Evolutionary conservation across 2,329 filamentous ascomycete species (phyloP), one percentile per base, ranked within the genome.

Genomic region (Colletotrichum scovillei): DNA sequence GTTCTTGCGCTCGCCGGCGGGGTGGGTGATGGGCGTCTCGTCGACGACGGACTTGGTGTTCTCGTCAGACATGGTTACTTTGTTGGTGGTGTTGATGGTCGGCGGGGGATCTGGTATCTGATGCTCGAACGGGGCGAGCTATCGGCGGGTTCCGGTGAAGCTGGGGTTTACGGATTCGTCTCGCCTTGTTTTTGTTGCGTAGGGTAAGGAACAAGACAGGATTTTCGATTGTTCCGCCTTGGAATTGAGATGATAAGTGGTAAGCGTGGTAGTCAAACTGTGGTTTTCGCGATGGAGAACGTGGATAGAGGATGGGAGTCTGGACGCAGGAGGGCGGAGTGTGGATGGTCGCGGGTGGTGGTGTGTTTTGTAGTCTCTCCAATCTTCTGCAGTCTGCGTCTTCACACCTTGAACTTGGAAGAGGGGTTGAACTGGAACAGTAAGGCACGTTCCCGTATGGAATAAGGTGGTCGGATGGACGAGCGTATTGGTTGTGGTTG

Each of bases 21-120:
- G 84, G 56, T 86, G 86, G 55, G 86, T 88, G 82, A 93, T 89
- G 76, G 89, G 86, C 16, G 87, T 88, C 76, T 90, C 84, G 80
- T 92, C 91, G 76, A 92, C 81, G 52, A 76, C 26, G 35, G 72
- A 52, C 19, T 49, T 66, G 42, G 42, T 22, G 71, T 75, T 76
- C n/a, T 80, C 75, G 63, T 80, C 77, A 69, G 82, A 79, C 82
- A 84, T 84, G 72, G 58, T 79, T 57, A 32, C 7, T 70, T 22
- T 49, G 60, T 42, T 69, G 42, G 49, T 71, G 22, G 68, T 60
- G 62, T 75, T 74, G 49, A 75, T 69, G 67, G 8, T 32, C 14
- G 14, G 12, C 22, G 7, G 66, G 35, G 46, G 57, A 22, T 57
- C n/a, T 19, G 35, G 69, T 69, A 63, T 69, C 64, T 63, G 63